Base-by-base conservation (phyloP, 768 basidiomycete genomes). In the Daedalea quercina region DNA sequence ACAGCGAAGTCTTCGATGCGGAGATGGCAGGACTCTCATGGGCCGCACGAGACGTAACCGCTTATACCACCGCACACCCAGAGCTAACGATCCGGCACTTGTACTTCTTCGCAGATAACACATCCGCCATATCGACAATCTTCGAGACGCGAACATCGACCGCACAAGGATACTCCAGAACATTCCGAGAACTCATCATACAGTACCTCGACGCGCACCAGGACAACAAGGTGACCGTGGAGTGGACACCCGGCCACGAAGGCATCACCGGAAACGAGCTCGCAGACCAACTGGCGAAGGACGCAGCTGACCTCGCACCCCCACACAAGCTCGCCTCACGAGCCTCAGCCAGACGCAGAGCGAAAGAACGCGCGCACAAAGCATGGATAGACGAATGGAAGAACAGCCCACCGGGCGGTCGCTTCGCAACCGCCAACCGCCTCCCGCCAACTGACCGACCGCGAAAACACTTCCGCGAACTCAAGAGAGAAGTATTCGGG, bases 191-290 rank as follows among this genome's bases (percentile, higher is more conserved):
- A 3, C 7, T 24, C 9, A 23, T 28, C 13, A 20, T 24, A 9
- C 34, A 40, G 17, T 54, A 40, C 33, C 48, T 54, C 8, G 44
- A 50, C 3, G 47, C 47, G 20, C 35, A 54, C 41, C n/a, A 4
- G 12, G 40, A 24, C 2, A 2, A 42, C 35, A 52, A 20, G 9
- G n/a, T 64, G 0, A 25, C 3, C 1, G 20, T 65, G 3, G 37
- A 22, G 1, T 68, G 67, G 67, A 57, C 55, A 3, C 61, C 63
- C 19, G 64, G 65, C 0, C 67, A 68, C 54, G 47, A 34, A 7
- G 59, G 59, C 8, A 57, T 68, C 3, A 47, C 28, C 11, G 67
- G 67, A 1, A 68, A 68, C 24, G 57, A 68, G 47, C 23, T 12
- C 11, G 62, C 60, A 9, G 67, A 68, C 37, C 24, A 44, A 15